A percentile compares a stretch with the other conserved stretches of the same genome.
Evolutionary conservation across 2,329 filamentous ascomycete genomes (phyloP).

Genomic region (Arthrobotrys conoides): DNA sequence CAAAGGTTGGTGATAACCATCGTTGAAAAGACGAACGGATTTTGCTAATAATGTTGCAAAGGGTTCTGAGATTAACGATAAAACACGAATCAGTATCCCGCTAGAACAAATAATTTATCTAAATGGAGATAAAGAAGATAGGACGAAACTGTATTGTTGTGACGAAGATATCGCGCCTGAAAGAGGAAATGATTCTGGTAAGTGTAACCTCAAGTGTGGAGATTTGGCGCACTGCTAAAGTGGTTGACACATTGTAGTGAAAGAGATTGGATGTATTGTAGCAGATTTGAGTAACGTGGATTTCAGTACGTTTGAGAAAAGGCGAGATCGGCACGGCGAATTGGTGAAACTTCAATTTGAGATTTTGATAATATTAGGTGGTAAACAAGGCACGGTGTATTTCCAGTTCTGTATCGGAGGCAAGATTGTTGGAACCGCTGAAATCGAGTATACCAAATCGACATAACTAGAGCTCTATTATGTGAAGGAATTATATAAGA

Average conservation of each 20-base stretch:
- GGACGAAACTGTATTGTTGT: background rate
- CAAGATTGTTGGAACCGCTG: background rate
- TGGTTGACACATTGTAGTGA: background rate
- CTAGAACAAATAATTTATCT: background rate
- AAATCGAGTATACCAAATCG: no score
- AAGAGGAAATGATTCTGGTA: constrained; percentile 1
- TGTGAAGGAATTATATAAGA: no score
- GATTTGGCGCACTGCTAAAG: background rate
- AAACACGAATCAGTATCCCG: constrained; percentile 4
- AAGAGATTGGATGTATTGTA: background rate
- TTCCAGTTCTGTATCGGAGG: background rate
- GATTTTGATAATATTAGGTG: constrained; percentile 11
- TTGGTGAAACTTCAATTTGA: background rate
- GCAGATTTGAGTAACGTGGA: constrained; percentile 1
- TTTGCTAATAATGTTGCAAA: background rate
- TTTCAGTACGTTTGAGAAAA: background rate
- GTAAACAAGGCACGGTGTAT: constrained; percentile 1
- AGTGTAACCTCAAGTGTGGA: background rate
- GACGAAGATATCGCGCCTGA: background rate
- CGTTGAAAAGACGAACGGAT: background rate
- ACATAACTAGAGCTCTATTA: no score
- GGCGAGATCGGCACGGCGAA: background rate
- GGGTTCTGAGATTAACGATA: constrained; percentile 17
- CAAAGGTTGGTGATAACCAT: constrained; percentile 1
- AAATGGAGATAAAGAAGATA: background rate